Evolutionary conservation across 2,329 filamentous ascomycete genomes (phyloP).

Genomic region (Malbranchea zuffiana): DNA sequence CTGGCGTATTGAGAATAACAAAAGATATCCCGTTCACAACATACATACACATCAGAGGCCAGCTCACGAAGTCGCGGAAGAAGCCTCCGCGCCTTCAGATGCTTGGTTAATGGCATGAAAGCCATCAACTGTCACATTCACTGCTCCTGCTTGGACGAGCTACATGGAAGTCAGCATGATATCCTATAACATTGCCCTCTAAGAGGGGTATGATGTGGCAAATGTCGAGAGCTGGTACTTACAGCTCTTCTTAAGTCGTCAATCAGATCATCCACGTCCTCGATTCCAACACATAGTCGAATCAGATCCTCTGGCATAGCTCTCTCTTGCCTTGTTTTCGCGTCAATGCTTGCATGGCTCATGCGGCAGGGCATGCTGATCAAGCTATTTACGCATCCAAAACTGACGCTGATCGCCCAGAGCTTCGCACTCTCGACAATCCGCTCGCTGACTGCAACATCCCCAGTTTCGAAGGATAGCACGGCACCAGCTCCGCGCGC

Average conservation of each 20-base stretch:
- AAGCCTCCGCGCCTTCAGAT: too few relatives aligned
- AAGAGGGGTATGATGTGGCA: not conserved
- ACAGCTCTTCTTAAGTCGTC: conserved; percentile 86
- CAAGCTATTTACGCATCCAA: conserved; percentile 94
- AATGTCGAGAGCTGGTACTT: too few relatives aligned
- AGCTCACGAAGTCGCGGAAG: too few relatives aligned
- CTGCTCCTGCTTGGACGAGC: conserved; percentile 89
- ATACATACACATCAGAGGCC: too few relatives aligned
- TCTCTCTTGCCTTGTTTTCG: conserved; percentile 77
- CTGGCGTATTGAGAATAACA: too few relatives aligned
- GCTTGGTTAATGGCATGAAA: conserved; percentile 51
- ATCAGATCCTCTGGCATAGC: conserved; percentile 97
- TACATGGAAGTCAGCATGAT: conserved; percentile 27
- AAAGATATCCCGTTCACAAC: too few relatives aligned
- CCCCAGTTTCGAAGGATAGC: conserved; percentile 89
- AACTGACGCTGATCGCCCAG: conserved; percentile 93
- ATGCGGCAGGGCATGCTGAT: conserved; percentile 99
- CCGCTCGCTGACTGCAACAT: conserved; percentile 68
- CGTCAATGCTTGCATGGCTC: conserved; percentile 97
- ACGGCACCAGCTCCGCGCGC: conserved; percentile 89
- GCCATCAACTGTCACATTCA: conserved; percentile 72
- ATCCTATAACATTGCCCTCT: not conserved
- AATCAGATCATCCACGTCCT: conserved; percentile 81
- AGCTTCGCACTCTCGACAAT: conserved; percentile 88
- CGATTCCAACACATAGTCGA: conserved; percentile 87